phyloP scores from a whole-genome alignment of 768 basidiomycete species.

The Coprinopsis cinerea region DNA sequence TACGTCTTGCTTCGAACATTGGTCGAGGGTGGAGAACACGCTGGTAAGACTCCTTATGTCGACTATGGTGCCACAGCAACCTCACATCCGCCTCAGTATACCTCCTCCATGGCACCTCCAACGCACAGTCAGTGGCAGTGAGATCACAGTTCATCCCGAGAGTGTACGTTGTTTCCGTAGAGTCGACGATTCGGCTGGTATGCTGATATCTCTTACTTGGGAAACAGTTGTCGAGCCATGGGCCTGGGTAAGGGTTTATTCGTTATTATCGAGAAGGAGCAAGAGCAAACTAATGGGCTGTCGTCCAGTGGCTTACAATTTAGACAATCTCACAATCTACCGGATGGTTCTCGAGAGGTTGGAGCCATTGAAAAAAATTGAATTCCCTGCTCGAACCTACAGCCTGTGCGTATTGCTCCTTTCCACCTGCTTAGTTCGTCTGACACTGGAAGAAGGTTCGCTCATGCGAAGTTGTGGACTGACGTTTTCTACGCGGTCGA shows the following conservation, averaged over 20 bases:
- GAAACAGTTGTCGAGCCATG: slow-evolving; percentile 38
- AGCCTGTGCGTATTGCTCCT: too few species aligned
- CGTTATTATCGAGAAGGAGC: not conserved
- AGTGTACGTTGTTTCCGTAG: slow-evolving; percentile 28
- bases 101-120: too few species aligned
- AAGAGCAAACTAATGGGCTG: not conserved
- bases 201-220: too few species aligned
- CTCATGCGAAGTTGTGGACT: not conserved
- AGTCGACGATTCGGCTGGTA: too few species aligned
- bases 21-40: slow-evolving; percentile 19
- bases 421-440: too few species aligned
- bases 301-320: slow-evolving; percentile 19
- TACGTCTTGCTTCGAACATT: slow-evolving; percentile 16
- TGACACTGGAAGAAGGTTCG: not conserved
- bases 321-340: not conserved
- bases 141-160: slow-evolving; percentile 36
- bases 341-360: not conserved
- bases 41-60: slow-evolving; percentile 17
- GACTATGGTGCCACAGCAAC: not conserved
- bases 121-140: slow-evolving; percentile 12
- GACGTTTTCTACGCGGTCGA: not conserved
- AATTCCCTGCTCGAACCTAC: not conserved
- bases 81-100: too few species aligned
- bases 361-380: not conserved
- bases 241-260: slow-evolving; percentile 36